Conservation (phyloP, 495 filamentous ascomycete genomes). For the Trichoderma gamsii region DNA sequence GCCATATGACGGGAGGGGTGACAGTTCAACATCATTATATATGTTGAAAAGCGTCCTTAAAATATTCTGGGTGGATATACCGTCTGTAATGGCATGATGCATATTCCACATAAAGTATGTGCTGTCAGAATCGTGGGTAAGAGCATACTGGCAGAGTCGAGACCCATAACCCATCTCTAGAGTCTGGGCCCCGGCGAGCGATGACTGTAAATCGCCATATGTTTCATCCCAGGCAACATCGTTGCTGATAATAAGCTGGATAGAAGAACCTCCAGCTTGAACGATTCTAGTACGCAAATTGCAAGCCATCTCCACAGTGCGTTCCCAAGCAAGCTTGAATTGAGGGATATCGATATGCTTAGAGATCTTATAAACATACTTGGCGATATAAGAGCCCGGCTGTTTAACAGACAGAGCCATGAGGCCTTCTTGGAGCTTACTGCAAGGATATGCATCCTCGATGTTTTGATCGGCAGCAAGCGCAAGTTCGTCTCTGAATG, state of each 20-base stretch:
- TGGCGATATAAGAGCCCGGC: slow-evolving; percentile 35
- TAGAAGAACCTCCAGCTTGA: slow-evolving; percentile 16
- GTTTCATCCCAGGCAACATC: slow-evolving; percentile 15
- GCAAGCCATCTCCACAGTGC: slow-evolving; percentile 47
- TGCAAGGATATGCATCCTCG: slow-evolving; percentile 40
- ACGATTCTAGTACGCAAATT: slow-evolving; percentile 55
- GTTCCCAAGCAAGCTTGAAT: slow-evolving; percentile 46
- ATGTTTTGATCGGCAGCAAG: neutral
- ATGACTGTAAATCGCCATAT: slow-evolving; percentile 17
- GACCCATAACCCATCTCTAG: slow-evolving; percentile 5
- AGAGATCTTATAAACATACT: slow-evolving; percentile 39
- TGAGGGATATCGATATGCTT: slow-evolving; percentile 31
- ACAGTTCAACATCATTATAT: neutral
- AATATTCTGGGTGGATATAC: neutral
- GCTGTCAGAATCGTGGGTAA: slow-evolving; percentile 4
- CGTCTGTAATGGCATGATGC: slow-evolving; percentile 5
- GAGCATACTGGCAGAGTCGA: neutral
- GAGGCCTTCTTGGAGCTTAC: slow-evolving; percentile 48
- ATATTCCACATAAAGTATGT: slow-evolving; percentile 17
- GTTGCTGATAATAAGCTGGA: slow-evolving; percentile 23
- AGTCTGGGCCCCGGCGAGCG: neutral
- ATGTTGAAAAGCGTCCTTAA: neutral
- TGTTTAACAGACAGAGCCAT: slow-evolving; percentile 39
- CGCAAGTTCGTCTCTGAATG: neutral
- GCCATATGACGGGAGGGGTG: neutral